These are phyloP conservation scores for Pythium rishiriense DNA, from an alignment of 352 stramenopile genomes.

Conservation along the genomic window DNA sequence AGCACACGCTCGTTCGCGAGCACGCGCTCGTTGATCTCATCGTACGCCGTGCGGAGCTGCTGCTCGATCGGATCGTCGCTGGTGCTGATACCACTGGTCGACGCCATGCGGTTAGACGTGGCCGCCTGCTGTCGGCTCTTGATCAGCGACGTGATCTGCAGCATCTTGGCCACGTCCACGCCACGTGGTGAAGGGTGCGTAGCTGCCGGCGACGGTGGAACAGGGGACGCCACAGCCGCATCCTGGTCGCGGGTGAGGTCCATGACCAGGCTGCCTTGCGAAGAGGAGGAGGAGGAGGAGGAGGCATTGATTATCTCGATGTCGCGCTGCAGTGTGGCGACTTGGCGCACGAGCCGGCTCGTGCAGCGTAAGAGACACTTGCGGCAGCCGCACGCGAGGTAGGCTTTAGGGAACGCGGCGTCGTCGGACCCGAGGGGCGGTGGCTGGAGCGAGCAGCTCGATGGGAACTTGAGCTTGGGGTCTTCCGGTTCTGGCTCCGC, in stretches of 20 bases:
- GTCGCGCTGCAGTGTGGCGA: neutral
- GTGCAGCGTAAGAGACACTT: conserved; percentile 32
- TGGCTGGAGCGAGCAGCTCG: neutral
- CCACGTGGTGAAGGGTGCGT: neutral
- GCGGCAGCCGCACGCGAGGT: conserved; percentile 25
- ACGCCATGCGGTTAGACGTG: neutral
- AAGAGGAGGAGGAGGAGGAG: no score
- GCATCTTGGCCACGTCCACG: conserved; percentile 7
- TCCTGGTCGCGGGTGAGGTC: no score
- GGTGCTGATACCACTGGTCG: neutral
- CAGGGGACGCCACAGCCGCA: no score
- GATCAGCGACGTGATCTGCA: conserved; percentile 9
- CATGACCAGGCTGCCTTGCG: no score
- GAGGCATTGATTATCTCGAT: no score
- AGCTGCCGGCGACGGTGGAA: neutral
- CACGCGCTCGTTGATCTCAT: conserved; percentile 11
- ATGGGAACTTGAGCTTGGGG: conserved; percentile 2
- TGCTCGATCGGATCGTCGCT: conserved; percentile 30
- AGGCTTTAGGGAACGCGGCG: conserved; percentile 11
- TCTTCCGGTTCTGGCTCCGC: conserved; percentile 4
- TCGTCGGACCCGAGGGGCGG: neutral
- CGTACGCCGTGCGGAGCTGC: conserved; percentile 9
- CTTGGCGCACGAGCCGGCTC: conserved; percentile 20
- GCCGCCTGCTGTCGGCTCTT: neutral
- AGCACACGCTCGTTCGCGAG: conserved; percentile 36